Evolutionary conservation across 2,329 filamentous ascomycete genomes (phyloP), one percentile per base, ranked within the genome.

Genomic region (Claviceps digitariae): DNA sequence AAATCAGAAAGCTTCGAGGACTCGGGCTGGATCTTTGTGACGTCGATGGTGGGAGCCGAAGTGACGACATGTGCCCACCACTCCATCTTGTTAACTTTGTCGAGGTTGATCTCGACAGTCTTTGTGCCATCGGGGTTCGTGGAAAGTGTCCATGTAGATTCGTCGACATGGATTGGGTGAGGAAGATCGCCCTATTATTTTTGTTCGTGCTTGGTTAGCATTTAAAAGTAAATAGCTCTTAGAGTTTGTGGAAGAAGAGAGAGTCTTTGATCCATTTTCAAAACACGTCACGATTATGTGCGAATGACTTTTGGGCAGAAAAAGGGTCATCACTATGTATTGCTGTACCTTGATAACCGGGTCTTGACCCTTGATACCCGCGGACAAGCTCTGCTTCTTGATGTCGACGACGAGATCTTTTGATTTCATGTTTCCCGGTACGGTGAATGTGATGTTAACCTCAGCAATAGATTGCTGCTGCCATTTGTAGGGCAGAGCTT

Each of bases 11-110:
- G 76, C 69, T 90, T 95, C 66, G 85, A 90, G 67, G 86, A 90
- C 72, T 97, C 93, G 23, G 93, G 93, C 66, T 84, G 81, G 70
- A 98, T 97, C 75, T 95, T 96, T 62, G 84, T 84, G 38, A 94
- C 89, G 72, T 98, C 93, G 70, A 98, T 95, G 71, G 85, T 87
- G 58, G 93, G 93, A 4, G 90, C 91, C 7, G 74, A 72, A 8
- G 84, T 94, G 38, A 97, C 79, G 41, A 97, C 88, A 71, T 97
- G 90, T 34, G 88, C 73, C 93, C 93, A 98, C 93, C 93, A 98
- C 72, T 96, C 87, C 82, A 94, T 86, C 77, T 96, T 93, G 76
- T 96, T 95, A 60, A 81, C 72, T 72, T 98, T 98, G 75, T 96
- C 90, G 51, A 98, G 84, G 70, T 95, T 90, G 61, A 97, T 81